Evolutionary conservation across 2,329 filamentous ascomycete species (phyloP).

Genomic region (Arthrobotrys pseudoclavata): DNA sequence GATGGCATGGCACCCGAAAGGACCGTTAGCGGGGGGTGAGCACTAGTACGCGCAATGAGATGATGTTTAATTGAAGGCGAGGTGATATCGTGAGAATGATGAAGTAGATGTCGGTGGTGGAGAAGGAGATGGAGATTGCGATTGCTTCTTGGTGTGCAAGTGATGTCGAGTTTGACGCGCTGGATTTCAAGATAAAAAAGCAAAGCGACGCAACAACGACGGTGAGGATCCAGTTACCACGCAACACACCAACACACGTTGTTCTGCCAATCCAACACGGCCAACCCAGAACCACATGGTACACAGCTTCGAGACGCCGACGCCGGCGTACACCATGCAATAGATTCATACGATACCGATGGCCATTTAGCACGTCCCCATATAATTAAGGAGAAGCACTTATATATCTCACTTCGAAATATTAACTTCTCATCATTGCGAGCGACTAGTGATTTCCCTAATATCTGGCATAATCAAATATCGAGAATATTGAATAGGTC

Average conservation of each 20-base stretch:
- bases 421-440: too few species aligned
- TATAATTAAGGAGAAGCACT: too few species aligned
- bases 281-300: background rate
- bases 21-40: background rate
- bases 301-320: too few species aligned
- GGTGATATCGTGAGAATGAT: constrained; percentile 1
- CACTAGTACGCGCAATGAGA: background rate
- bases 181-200: constrained; percentile 59
- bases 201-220: constrained; percentile 43
- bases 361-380: too few species aligned
- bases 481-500: too few species aligned
- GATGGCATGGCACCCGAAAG: background rate
- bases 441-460: too few species aligned
- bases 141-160: constrained; percentile 9
- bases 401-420: too few species aligned
- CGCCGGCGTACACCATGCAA: too few species aligned
- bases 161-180: constrained; percentile 56
- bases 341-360: too few species aligned
- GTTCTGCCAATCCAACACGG: constrained; percentile 28
- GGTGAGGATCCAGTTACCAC: constrained; percentile 19
- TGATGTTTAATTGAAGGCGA: background rate
- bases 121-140: background rate
- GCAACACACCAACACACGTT: constrained; percentile 38
- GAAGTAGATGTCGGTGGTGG: constrained; percentile 3
- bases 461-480: too few species aligned